These are phyloP conservation scores for Tolypocladium sp. DNA, from an alignment of 2,329 filamentous ascomycete species.

Conservation along the genomic window DNA sequence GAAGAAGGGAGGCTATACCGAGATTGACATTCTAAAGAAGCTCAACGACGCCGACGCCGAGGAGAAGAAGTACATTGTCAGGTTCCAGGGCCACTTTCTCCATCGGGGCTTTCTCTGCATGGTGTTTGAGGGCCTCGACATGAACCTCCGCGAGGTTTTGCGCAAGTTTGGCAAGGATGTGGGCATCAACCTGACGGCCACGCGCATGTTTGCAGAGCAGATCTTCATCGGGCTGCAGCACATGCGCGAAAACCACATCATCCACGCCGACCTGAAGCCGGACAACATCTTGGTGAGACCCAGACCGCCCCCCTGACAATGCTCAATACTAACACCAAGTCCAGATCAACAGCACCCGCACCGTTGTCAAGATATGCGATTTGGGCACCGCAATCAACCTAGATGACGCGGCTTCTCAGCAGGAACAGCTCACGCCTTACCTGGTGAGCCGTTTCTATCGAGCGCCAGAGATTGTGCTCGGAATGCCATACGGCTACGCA, in stretches of 20 bases:
- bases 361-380: conserved; percentile 88
- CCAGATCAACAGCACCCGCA: conserved; percentile 70
- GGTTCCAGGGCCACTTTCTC: conserved; percentile 79
- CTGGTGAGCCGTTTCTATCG: conserved; percentile 96
- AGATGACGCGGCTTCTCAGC: conserved; percentile 61
- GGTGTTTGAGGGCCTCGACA: conserved; percentile 89
- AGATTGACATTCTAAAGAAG: conserved; percentile 86
- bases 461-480: conserved; percentile 92
- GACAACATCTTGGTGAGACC: conserved; percentile 78
- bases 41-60: conserved; percentile 79
- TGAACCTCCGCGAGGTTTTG: conserved; percentile 87
- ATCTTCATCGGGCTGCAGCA: conserved; percentile 86
- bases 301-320: too few species aligned
- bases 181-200: conserved; percentile 81
- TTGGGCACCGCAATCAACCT: conserved; percentile 91
- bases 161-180: conserved; percentile 95
- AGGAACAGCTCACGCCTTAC: conserved; percentile 85
- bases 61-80: conserved; percentile 85
- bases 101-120: conserved; percentile 94
- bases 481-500: conserved; percentile 89
- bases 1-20: conserved; percentile 83
- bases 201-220: conserved; percentile 83
- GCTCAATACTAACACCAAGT: not conserved
- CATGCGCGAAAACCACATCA: conserved; percentile 83
- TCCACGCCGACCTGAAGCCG: conserved; percentile 94